Conservation (phyloP, 139 green algal genomes). For the Tetraselmis chui region DNA sequence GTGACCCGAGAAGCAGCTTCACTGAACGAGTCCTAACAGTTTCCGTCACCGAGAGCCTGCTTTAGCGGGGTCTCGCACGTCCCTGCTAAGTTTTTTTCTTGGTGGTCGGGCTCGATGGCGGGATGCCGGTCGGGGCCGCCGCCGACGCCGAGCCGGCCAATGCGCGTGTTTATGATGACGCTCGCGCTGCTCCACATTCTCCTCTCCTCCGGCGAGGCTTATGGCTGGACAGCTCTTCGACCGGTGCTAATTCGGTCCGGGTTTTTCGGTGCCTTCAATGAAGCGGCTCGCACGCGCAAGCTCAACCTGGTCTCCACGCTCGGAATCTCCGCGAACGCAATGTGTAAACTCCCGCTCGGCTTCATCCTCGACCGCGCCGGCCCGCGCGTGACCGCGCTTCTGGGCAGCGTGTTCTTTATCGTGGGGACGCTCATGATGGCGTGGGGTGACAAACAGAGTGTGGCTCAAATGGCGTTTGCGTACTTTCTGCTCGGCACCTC, state of each 20-base stretch:
- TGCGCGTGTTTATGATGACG: not conserved
- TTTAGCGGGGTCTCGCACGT: too few relatives aligned
- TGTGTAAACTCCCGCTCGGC: not conserved
- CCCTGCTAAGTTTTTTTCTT: too few relatives aligned
- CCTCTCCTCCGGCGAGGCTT: not conserved
- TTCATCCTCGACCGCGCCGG: constrained; percentile 1
- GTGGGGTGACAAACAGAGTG: not conserved
- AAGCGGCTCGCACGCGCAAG: not conserved
- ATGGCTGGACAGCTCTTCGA: not conserved
- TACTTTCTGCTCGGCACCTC: constrained; percentile 1
- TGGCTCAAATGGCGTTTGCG: not conserved
- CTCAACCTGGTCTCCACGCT: constrained; percentile 2
- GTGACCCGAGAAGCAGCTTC: too few relatives aligned
- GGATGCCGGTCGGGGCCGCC: too few relatives aligned
- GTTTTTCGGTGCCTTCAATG: not conserved
- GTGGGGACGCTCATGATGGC: not conserved
- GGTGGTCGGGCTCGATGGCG: too few relatives aligned
- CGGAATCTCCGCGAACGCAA: constrained; percentile 1
- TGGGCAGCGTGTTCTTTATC: not conserved
- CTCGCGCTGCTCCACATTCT: not conserved
- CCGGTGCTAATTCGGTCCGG: not conserved
- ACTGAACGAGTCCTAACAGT: too few relatives aligned
- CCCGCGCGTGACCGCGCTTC: not conserved
- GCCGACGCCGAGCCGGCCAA: not conserved
- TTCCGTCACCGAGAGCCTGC: too few relatives aligned